A percentile compares a stretch with the other conserved stretches of the same genome.
Conservation (phyloP, 2,329 filamentous ascomycete genomes). For the Emydomyces testavorans region DNA sequence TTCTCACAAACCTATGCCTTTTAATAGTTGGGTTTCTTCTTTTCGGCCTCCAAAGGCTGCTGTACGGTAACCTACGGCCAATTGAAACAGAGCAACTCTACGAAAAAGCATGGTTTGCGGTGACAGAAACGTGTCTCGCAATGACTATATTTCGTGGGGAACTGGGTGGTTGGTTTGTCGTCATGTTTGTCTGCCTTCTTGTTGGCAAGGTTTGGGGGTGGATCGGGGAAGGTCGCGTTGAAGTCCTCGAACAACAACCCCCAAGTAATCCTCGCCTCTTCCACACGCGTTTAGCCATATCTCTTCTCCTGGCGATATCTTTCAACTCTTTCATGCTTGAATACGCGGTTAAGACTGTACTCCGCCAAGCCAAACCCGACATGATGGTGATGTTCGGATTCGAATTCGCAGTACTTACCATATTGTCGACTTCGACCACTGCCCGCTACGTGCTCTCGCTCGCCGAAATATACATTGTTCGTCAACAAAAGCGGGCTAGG, state of each 20-base stretch:
- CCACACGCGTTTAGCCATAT: constrained; percentile 68
- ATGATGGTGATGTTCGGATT: constrained; percentile 99
- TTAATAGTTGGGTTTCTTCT: constrained; percentile 69
- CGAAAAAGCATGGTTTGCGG: constrained; percentile 95
- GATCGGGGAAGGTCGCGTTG: constrained; percentile 91
- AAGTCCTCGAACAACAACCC: constrained; percentile 89
- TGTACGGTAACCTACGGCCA: constrained; percentile 79
- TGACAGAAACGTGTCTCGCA: constrained; percentile 89
- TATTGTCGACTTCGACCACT: constrained; percentile 68
- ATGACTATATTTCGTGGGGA: constrained; percentile 98
- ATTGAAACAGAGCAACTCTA: constrained; percentile 96
- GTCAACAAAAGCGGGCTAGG: constrained; percentile 59
- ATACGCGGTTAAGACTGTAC: constrained; percentile 71
- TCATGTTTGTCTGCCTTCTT: constrained; percentile 89
- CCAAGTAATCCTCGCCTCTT: constrained; percentile 80
- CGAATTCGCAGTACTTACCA: constrained; percentile 79
- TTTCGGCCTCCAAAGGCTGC: constrained; percentile 76
- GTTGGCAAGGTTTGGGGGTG: constrained; percentile 97
- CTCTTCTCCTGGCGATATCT: constrained; percentile 62
- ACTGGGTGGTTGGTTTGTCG: constrained; percentile 83
- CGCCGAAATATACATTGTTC: constrained; percentile 62
- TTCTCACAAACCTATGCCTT: constrained; percentile 81
- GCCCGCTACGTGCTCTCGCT: constrained; percentile 69
- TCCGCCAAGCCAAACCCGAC: constrained; percentile 77
- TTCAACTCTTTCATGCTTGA: constrained; percentile 72